phyloP scores from a whole-genome alignment of 148 eudicot genomes.

The Gaultheria prostrata region DNA sequence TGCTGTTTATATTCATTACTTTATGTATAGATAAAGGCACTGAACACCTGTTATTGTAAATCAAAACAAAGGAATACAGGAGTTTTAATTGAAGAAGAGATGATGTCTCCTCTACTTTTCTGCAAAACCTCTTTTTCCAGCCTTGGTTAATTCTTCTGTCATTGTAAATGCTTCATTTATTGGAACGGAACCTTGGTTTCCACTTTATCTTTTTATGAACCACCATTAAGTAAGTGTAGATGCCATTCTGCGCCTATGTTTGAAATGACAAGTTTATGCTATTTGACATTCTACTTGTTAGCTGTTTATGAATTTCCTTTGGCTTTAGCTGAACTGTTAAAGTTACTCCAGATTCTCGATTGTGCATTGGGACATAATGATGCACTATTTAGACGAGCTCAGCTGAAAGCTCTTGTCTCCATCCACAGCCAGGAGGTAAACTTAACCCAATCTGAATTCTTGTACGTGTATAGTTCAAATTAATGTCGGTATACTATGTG shows the following conservation, averaged over 20 bases:
- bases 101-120: not conserved
- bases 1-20: not conserved
- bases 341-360: slow-evolving; percentile 66
- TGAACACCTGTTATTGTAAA: not conserved
- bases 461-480: not conserved
- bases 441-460: not conserved
- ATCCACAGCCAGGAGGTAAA: slow-evolving; percentile 85
- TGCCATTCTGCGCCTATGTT: not conserved
- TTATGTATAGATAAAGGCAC: not conserved
- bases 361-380: slow-evolving; percentile 77
- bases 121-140: not conserved
- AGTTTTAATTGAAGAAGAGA: not conserved
- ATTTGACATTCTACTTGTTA: not conserved
- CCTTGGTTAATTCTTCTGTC: not conserved
- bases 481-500: not conserved
- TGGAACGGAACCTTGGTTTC: not conserved
- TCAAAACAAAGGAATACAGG: not conserved
- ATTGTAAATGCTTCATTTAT: not conserved
- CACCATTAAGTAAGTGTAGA: not conserved
- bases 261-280: not conserved
- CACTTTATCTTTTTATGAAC: not conserved
- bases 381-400: slow-evolving; percentile 88
- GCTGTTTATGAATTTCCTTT: not conserved
- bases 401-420: slow-evolving; percentile 83
- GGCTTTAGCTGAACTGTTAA: not conserved